phyloP scores from a whole-genome alignment of 2,329 filamentous ascomycete species.

The Podosphaera leucotricha region DNA sequence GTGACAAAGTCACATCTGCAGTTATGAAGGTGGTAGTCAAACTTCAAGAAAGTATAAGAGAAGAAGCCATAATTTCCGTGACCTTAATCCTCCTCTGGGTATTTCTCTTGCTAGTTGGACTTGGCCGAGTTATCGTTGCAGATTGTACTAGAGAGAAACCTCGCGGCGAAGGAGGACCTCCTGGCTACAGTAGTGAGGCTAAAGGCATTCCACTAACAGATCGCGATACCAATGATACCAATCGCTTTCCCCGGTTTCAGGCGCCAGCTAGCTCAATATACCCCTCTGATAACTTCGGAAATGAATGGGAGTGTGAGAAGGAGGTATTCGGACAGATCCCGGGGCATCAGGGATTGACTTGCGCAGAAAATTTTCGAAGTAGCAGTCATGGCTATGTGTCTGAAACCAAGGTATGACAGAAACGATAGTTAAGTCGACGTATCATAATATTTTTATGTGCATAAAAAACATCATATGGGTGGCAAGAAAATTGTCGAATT shows the following conservation, averaged over 20 bases:
- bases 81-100: constrained; percentile 56
- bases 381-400: constrained; percentile 11
- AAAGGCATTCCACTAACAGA: constrained; percentile 3
- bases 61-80: constrained; percentile 59
- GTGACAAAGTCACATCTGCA: constrained; percentile 28
- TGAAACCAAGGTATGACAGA: constrained; percentile 5
- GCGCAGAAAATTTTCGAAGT: constrained; percentile 8
- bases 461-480: too few species aligned
- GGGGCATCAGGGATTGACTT: constrained; percentile 5
- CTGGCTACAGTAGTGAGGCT: constrained; percentile 10
- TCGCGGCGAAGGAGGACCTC: constrained; percentile 32
- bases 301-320: constrained; percentile 8
- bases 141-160: constrained; percentile 35
- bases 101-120: constrained; percentile 50
- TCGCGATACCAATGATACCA: constrained; percentile 3
- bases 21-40: constrained; percentile 44
- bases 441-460: too few species aligned
- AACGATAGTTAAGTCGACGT: neutral
- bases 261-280: constrained; percentile 6
- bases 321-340: constrained; percentile 3
- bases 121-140: constrained; percentile 39
- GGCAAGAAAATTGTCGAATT: too few species aligned
- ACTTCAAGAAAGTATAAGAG: constrained; percentile 42
- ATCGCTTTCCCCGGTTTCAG: constrained; percentile 7
- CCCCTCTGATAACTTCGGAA: constrained; percentile 2